Conservation (phyloP, 495 filamentous ascomycete genomes). For the Aspergillus sclerotiicarbonarius region DNA sequence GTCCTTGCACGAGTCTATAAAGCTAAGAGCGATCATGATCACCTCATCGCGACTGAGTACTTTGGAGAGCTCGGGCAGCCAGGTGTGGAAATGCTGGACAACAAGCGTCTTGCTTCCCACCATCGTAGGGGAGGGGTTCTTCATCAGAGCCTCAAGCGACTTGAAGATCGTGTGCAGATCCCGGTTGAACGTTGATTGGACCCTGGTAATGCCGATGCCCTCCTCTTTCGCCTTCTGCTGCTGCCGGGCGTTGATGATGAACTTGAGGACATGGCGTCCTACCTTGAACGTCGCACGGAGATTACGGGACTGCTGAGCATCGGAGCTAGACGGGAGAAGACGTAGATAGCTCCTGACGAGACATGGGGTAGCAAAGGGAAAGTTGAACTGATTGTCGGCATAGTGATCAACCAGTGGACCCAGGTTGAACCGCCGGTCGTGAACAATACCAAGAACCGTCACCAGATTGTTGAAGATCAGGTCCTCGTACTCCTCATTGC, state of each 20-base stretch:
- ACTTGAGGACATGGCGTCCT: slow-evolving; percentile 85
- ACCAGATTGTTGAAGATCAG: slow-evolving; percentile 88
- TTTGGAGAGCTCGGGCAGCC: slow-evolving; percentile 83
- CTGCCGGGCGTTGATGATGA: slow-evolving; percentile 85
- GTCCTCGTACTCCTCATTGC: slow-evolving; percentile 89
- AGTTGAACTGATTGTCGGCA: slow-evolving; percentile 85
- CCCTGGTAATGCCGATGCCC: slow-evolving; percentile 81
- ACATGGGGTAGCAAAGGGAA: slow-evolving; percentile 90
- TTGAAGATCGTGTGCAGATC: slow-evolving; percentile 87
- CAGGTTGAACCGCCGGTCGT: slow-evolving; percentile 91
- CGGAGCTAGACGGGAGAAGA: slow-evolving; percentile 72
- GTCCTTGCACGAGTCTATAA: slow-evolving; percentile 83
- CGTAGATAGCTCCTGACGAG: slow-evolving; percentile 83
- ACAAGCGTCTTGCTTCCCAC: slow-evolving; percentile 93
- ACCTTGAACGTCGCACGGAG: slow-evolving; percentile 95
- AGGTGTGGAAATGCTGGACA: slow-evolving; percentile 94
- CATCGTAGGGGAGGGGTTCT: slow-evolving; percentile 74
- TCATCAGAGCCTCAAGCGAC: slow-evolving; percentile 83
- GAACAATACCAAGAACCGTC: slow-evolving; percentile 85
- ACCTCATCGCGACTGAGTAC: slow-evolving; percentile 81
- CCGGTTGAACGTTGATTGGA: slow-evolving; percentile 72
- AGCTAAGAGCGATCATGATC: slow-evolving; percentile 84
- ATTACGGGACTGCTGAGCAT: slow-evolving; percentile 75
- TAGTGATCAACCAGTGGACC: slow-evolving; percentile 88
- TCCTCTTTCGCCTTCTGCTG: slow-evolving; percentile 88